Percentiles rank a stretch among this genome's conserved stretches.
Evolutionary conservation across 768 basidiomycete species (phyloP).

Genomic region (Leccinum arenicola): DNA sequence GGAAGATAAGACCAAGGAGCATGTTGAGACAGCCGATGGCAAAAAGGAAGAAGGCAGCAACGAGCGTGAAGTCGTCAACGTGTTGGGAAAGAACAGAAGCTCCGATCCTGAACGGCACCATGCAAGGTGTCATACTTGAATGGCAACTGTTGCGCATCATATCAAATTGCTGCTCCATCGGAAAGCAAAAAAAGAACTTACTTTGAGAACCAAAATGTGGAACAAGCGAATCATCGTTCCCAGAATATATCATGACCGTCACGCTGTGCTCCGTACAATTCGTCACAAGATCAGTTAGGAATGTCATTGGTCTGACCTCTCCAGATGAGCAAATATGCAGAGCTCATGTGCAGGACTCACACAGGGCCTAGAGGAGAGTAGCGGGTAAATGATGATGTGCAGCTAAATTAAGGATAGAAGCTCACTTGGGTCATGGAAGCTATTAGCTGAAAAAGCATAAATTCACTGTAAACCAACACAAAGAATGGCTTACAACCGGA

Average conservation of each 20-base stretch:
- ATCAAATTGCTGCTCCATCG: neutral
- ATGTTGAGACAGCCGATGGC: too few relatives aligned
- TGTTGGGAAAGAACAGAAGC: too few relatives aligned
- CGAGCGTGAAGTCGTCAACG: conserved; percentile 57
- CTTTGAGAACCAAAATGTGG: conserved; percentile 62
- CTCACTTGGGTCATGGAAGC: conserved; percentile 33
- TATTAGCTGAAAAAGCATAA: conserved; percentile 12
- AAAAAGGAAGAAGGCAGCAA: too few relatives aligned
- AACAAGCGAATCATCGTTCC: conserved; percentile 65
- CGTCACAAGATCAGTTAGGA: conserved; percentile 61
- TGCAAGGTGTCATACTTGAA: conserved; percentile 38
- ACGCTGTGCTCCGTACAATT: conserved; percentile 52
- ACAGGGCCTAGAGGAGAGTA: conserved; percentile 27
- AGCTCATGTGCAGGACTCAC: conserved; percentile 21
- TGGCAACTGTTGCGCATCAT: conserved; percentile 40
- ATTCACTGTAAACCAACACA: neutral
- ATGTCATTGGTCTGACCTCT: conserved; percentile 52
- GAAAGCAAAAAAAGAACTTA: conserved; percentile 24
- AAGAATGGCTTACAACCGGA: conserved; percentile 13
- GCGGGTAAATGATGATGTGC: neutral
- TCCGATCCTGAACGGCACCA: too few relatives aligned
- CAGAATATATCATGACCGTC: conserved; percentile 56
- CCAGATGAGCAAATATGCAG: neutral
- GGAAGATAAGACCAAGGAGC: too few relatives aligned
- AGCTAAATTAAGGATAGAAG: neutral